Evolutionary conservation across 1,284 basidiomycete species (phyloP).

Genomic region (Leccinum pseudoinsigne): DNA sequence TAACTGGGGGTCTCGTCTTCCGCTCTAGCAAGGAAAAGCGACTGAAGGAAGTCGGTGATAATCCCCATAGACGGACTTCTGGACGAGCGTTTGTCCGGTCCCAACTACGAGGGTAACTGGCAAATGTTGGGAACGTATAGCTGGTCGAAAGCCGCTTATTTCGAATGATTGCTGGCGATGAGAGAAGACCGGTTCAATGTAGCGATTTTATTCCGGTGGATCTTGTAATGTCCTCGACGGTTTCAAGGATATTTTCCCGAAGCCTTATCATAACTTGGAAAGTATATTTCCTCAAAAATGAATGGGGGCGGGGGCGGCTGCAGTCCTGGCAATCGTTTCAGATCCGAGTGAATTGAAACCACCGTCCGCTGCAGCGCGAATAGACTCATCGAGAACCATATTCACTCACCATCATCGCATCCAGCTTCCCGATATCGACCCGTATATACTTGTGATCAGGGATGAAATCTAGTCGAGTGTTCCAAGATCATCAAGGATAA

Average conservation of each 20-base stretch:
- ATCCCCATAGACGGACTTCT: constrained; percentile 80
- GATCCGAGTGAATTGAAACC: constrained; percentile 75
- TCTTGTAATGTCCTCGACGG: constrained; percentile 63
- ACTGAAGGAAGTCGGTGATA: constrained; percentile 78
- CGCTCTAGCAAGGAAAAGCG: constrained; percentile 58
- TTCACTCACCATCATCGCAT: constrained; percentile 59
- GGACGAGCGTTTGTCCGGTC: constrained; percentile 70
- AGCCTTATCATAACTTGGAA: constrained; percentile 75
- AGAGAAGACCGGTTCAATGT: constrained; percentile 74
- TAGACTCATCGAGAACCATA: constrained; percentile 73
- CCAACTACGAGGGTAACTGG: constrained; percentile 78
- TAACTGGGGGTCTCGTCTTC: constrained; percentile 63
- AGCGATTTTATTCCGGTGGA: constrained; percentile 84
- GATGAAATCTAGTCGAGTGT: constrained; percentile 54
- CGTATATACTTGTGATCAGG: constrained; percentile 75
- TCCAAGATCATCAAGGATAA: constrained; percentile 12
- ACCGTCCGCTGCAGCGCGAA: constrained; percentile 78
- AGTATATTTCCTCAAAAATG: constrained; percentile 77
- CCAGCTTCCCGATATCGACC: constrained; percentile 70
- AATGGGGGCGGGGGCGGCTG: constrained; percentile 75
- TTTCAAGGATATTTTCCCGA: constrained; percentile 71
- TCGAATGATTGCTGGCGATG: constrained; percentile 68
- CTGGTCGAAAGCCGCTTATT: constrained; percentile 64
- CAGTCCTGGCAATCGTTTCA: constrained; percentile 73
- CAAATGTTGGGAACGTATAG: constrained; percentile 82